Conservation (phyloP, 2,329 filamentous ascomycete species). For the Sporothrix pallida region DNA sequence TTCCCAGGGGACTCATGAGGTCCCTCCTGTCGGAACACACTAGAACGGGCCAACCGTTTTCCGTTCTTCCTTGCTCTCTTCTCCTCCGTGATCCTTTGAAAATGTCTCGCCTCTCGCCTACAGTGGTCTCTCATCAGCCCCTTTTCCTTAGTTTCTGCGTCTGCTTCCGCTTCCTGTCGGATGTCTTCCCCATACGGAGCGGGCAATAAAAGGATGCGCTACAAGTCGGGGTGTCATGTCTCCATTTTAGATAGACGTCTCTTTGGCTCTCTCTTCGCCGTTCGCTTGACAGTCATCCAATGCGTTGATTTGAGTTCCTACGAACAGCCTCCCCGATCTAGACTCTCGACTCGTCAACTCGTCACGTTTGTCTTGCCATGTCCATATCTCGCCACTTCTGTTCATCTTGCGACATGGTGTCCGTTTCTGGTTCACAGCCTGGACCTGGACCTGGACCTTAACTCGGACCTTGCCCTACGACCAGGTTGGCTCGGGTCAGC, state of each 20-base stretch:
- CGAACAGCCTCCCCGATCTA: too few species aligned
- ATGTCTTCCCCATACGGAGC: not conserved
- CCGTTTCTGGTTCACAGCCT: not conserved
- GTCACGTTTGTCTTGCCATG: not conserved
- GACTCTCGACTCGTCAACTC: not conserved
- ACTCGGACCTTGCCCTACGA: not conserved
- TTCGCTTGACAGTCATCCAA: too few species aligned
- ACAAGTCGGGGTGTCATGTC: not conserved
- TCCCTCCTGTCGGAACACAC: not conserved
- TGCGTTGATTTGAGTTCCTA: too few species aligned
- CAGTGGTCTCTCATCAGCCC: not conserved
- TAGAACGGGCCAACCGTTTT: not conserved
- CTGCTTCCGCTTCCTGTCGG: not conserved
- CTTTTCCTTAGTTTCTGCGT: not conserved
- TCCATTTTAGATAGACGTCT: not conserved
- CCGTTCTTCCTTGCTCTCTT: not conserved
- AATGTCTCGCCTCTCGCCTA: not conserved
- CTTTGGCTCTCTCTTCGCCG: too few species aligned
- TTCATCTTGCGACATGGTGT: constrained; percentile 9
- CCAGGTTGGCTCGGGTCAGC: not conserved
- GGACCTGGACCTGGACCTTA: not conserved
- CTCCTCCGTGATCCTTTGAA: not conserved
- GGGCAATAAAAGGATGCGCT: constrained; percentile 12
- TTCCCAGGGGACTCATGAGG: not conserved
- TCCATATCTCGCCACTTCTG: not conserved